These are phyloP conservation scores for Marsdenia floribunda DNA, from an alignment of 257 asterid species.

Conservation along the genomic window DNA sequence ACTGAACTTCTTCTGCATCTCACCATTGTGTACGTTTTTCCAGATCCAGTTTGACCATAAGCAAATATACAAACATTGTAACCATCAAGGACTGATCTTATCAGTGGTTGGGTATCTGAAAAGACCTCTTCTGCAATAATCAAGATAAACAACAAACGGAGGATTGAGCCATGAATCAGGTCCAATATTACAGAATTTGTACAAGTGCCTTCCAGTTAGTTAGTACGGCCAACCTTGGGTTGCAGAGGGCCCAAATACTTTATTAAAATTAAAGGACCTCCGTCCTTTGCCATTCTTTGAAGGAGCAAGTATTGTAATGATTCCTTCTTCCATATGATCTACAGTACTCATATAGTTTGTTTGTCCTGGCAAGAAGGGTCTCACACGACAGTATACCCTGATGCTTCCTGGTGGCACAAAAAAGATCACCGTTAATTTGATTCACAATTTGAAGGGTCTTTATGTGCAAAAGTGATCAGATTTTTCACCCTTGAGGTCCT, in stretches of 20 bases:
- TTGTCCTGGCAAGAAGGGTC: conserved; percentile 81
- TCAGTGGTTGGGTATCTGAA: conserved; percentile 75
- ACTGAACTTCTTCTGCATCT: conserved; percentile 14
- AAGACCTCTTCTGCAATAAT: conserved; percentile 73
- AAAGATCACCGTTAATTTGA: conserved; percentile 9
- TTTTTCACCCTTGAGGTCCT: conserved; percentile 80
- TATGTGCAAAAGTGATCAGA: conserved; percentile 5
- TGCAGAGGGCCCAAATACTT: conserved; percentile 84
- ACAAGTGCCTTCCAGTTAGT: neutral
- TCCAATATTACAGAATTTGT: neutral
- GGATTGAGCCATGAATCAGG: conserved; percentile 7
- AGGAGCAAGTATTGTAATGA: conserved; percentile 53
- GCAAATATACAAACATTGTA: conserved; percentile 94
- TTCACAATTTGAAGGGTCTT: conserved; percentile 4
- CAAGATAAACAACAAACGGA: conserved; percentile 20
- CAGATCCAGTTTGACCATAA: conserved; percentile 99
- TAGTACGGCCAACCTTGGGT: conserved; percentile 60
- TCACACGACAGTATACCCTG: conserved; percentile 91
- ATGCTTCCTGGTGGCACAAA: conserved; percentile 66
- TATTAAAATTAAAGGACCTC: conserved; percentile 78
- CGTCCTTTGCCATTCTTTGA: conserved; percentile 66
- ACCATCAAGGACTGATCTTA: conserved; percentile 97
- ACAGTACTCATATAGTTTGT: conserved; percentile 46
- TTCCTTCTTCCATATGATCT: conserved; percentile 88
- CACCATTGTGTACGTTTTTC: conserved; percentile 96